phyloP scores from a whole-genome alignment of 768 basidiomycete species.

The Suillus lakei region DNA sequence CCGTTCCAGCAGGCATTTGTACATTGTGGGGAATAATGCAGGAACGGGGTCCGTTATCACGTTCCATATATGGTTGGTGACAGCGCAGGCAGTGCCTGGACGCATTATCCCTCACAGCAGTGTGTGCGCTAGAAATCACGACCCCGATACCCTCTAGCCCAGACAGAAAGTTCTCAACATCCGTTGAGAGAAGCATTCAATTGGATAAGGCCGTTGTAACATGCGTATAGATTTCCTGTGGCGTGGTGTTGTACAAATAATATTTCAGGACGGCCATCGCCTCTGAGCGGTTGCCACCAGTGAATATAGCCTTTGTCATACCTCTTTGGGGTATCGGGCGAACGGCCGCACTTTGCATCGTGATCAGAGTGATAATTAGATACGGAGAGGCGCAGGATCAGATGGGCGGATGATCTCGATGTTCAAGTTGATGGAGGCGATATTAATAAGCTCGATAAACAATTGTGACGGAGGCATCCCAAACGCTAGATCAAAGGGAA shows the following conservation, averaged over 20 bases:
- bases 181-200: slow-evolving; percentile 7
- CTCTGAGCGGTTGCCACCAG: slow-evolving; percentile 13
- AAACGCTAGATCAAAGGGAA: not conserved
- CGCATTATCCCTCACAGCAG: slow-evolving; percentile 13
- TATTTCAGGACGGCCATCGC: slow-evolving; percentile 19
- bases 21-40: slow-evolving; percentile 15
- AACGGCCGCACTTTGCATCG: slow-evolving; percentile 32
- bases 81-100: slow-evolving; percentile 28
- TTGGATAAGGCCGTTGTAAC: slow-evolving; percentile 11
- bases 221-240: slow-evolving; percentile 20
- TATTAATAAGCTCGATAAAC: slow-evolving; percentile 8
- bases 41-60: slow-evolving; percentile 22
- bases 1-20: not conserved
- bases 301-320: slow-evolving; percentile 9
- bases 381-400: slow-evolving; percentile 16
- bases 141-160: slow-evolving; percentile 20
- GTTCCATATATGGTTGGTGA: slow-evolving; percentile 26
- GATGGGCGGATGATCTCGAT: slow-evolving; percentile 18
- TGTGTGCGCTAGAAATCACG: slow-evolving; percentile 6
- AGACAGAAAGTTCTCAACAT: slow-evolving; percentile 20
- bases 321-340: slow-evolving; percentile 17
- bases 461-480: not conserved
- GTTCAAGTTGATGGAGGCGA: slow-evolving; percentile 10
- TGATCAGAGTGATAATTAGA: slow-evolving; percentile 5
- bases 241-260: slow-evolving; percentile 18